Evolutionary conservation across 371 early-diverging fungal species (phyloP), one percentile per base, ranked within the genome.

Genomic region (Rhizopus delemar): DNA sequence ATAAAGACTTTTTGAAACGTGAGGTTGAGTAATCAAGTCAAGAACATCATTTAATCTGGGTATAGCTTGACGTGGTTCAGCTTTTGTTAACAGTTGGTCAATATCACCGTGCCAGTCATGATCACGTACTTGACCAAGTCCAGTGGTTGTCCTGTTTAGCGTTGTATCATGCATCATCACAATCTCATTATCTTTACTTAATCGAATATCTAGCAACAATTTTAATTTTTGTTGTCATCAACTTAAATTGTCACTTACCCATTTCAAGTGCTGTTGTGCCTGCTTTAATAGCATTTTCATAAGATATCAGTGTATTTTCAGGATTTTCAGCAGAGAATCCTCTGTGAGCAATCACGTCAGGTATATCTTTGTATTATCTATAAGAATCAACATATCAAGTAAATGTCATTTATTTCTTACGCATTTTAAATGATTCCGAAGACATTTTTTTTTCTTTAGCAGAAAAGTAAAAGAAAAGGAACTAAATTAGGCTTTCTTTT

Each of bases 141-240:
- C 86, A 46, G 82, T 78, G 4, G 86, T 84, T 0, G 86, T 86
- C 32, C 85, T 71, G 31, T 86, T 72, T 7, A 86, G 60, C 3
- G 74, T 73, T 15, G 73, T 65, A 51, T 88, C 88, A 61, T 88
- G 88, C 80, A 88, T 78, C 69, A 88, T 80, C 34, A 86, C 69
- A 54, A 88, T 73, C 49, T 85, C 82, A 15, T 78, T 78, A 65
- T 88, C 88, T 48, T 76, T 71, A 29, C 81, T 85, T 29, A 86
- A 51, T 39, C 83, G 82, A 46, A 87, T 80, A 66, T 87, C 86
- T 81, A 59, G 16, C 2, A 16, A 41, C 33, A 22, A 48, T 8
- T 16, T 43, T 29, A 34, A 45, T 41, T 7, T n/a, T 8, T 51
- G 9, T 51, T 31, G 13, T 5, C 51, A 15, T 33, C 22, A 22